Conservation (phyloP, 192 early-diverging fungal genomes). For the Linderina pennispora region DNA sequence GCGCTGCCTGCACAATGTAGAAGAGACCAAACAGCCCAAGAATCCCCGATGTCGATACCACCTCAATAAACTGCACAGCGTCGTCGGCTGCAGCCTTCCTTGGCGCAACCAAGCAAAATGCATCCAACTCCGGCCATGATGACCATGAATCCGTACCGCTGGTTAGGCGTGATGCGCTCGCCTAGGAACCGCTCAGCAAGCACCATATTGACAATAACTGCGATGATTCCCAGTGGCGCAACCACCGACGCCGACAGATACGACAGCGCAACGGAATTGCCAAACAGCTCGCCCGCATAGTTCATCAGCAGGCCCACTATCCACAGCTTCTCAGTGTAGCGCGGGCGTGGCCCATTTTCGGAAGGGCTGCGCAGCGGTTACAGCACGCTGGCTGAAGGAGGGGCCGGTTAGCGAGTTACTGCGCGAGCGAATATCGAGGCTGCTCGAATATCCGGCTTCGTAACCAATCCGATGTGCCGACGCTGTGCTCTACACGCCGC, state of each 20-base stretch:
- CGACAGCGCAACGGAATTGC: slow-evolving; percentile 44
- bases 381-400: too few species aligned
- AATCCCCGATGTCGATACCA: slow-evolving; percentile 31
- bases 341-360: slow-evolving; percentile 7
- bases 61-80: slow-evolving; percentile 28
- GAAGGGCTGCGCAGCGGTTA: too few species aligned
- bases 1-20: slow-evolving; percentile 12
- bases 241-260: slow-evolving; percentile 43
- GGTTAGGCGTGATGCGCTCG: slow-evolving; percentile 39
- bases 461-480: too few species aligned
- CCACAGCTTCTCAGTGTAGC: slow-evolving; percentile 39
- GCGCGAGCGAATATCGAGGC: slow-evolving; percentile 19
- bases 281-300: slow-evolving; percentile 42
- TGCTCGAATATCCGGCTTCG: slow-evolving; percentile 1
- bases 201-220: slow-evolving; percentile 38
- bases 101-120: slow-evolving; percentile 43
- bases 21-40: slow-evolving; percentile 12
- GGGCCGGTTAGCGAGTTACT: too few species aligned
- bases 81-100: slow-evolving; percentile 19
- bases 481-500: too few species aligned
- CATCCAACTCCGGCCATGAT: slow-evolving; percentile 35
- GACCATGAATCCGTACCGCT: slow-evolving; percentile 33
- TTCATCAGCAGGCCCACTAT: slow-evolving; percentile 34
- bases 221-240: slow-evolving; percentile 39
- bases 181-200: slow-evolving; percentile 38